Evolutionary conservation across 129 eudicot species (phyloP).

Genomic region (Logfia minima): DNA sequence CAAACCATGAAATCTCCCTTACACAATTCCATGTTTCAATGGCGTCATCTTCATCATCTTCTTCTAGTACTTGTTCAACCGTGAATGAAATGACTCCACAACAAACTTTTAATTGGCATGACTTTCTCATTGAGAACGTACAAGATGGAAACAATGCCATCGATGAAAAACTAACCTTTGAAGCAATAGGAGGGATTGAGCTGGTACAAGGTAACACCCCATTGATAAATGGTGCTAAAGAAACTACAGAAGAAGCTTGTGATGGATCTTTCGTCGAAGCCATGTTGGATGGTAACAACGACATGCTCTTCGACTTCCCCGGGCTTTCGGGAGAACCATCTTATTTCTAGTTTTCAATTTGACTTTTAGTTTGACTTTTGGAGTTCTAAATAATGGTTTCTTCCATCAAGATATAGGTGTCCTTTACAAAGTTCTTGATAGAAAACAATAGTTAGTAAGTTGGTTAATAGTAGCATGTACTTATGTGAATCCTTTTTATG

Average conservation of each 20-base stretch:
- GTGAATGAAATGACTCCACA: conserved; percentile 38
- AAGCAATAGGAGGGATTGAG: conserved; percentile 22
- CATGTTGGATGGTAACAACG: conserved; percentile 64
- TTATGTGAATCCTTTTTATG: background rate
- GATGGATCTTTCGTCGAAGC: conserved; percentile 70
- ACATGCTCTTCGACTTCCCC: conserved; percentile 62
- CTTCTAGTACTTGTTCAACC: conserved; percentile 38
- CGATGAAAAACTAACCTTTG: conserved; percentile 26
- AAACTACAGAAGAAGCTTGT: conserved; percentile 36
- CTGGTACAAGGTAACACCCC: conserved; percentile 16
- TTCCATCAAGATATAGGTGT: conserved; percentile 11
- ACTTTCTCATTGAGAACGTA: conserved; percentile 66
- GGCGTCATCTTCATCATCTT: conserved; percentile 38
- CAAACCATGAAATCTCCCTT: conserved; percentile 13
- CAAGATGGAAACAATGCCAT: conserved; percentile 27
- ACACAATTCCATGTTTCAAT: conserved; percentile 22
- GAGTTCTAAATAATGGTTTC: conserved; percentile 7
- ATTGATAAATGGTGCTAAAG: conserved; percentile 23
- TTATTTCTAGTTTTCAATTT: conserved; percentile 32
- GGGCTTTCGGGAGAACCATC: conserved; percentile 70
- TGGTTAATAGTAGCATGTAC: conserved; percentile 16
- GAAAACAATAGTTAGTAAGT: background rate
- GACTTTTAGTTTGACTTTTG: conserved; percentile 23
- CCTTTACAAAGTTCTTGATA: background rate
- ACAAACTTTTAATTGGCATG: conserved; percentile 65